phyloP scores from a whole-genome alignment of 169 alveolate species.

The Eimeria nieschulzi region DNA sequence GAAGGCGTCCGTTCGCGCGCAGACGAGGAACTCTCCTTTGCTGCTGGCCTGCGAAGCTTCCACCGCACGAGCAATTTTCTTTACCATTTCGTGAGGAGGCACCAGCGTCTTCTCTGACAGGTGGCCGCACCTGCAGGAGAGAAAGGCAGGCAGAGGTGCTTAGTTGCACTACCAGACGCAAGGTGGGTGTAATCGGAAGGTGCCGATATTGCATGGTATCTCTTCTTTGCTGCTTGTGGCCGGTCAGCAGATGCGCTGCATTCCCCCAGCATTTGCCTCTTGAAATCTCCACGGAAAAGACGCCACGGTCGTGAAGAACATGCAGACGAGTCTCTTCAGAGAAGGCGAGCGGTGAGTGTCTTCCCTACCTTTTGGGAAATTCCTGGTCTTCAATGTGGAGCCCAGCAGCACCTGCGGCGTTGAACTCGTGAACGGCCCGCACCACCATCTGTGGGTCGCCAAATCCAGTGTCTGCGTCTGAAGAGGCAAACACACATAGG shows the following conservation, averaged over 20 bases:
- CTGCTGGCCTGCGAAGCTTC: constrained; percentile 82
- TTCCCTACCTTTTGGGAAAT: constrained; percentile 84
- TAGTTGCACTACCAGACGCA: no score
- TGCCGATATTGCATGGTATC: no score
- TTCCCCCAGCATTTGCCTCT: no score
- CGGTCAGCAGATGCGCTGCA: no score
- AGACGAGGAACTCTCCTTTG: constrained; percentile 86
- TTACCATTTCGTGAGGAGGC: constrained; percentile 82
- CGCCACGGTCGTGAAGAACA: no score
- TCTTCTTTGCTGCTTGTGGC: no score
- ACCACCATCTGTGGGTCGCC: constrained; percentile 89
- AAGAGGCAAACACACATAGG: neutral
- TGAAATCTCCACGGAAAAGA: no score
- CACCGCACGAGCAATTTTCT: constrained; percentile 86
- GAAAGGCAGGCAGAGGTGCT: neutral
- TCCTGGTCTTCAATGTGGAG: constrained; percentile 92
- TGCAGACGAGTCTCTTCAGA: no score
- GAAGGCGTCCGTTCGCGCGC: constrained; percentile 93
- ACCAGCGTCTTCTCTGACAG: constrained; percentile 87
- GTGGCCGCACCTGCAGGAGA: constrained; percentile 88
- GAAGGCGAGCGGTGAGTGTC: no score
- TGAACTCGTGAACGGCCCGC: constrained; percentile 86
- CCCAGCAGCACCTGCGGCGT: constrained; percentile 92
- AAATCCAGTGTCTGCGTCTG: constrained; percentile 80
- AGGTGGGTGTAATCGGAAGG: no score